These are phyloP conservation scores for Triticum turgidum DNA, from an alignment of 176 grass and related monocot species.

Conservation along the genomic window DNA sequence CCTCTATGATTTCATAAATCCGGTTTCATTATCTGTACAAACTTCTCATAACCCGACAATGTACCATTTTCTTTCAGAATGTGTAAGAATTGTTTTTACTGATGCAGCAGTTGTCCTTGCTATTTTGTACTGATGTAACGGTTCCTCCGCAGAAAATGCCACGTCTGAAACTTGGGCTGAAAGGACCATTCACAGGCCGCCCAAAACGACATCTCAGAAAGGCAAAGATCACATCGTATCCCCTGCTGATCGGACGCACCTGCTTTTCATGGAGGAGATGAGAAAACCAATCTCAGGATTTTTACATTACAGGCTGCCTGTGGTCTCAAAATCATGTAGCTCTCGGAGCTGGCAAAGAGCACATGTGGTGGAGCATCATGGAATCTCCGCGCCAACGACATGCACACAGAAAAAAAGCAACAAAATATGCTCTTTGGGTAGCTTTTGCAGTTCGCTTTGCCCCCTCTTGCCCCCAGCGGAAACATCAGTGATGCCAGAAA, in stretches of 20 bases:
- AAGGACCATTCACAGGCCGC: background rate
- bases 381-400: constrained; percentile 26
- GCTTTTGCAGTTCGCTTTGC: background rate
- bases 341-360: constrained; percentile 14
- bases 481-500: background rate
- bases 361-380: constrained; percentile 9
- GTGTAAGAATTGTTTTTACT: no score
- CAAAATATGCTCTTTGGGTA: constrained; percentile 6
- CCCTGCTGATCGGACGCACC: background rate
- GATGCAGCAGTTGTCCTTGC: background rate
- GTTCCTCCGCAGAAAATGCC: background rate
- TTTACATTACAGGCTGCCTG: background rate
- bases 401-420: constrained; percentile 29
- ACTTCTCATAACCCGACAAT: background rate
- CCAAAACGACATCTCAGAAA: background rate
- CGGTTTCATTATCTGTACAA: background rate
- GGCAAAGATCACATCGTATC: background rate
- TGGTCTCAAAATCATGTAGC: background rate
- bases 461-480: constrained; percentile 1
- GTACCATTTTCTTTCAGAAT: no score
- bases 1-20: background rate
- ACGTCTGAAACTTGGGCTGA: background rate
- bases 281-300: background rate
- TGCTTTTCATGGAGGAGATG: background rate
- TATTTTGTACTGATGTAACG: background rate